Percentiles rank a stretch among this genome's conserved stretches.
phyloP scores from a whole-genome alignment of 2,329 filamentous ascomycete genomes.

The Ceratocystiopsis brevicomis region DNA sequence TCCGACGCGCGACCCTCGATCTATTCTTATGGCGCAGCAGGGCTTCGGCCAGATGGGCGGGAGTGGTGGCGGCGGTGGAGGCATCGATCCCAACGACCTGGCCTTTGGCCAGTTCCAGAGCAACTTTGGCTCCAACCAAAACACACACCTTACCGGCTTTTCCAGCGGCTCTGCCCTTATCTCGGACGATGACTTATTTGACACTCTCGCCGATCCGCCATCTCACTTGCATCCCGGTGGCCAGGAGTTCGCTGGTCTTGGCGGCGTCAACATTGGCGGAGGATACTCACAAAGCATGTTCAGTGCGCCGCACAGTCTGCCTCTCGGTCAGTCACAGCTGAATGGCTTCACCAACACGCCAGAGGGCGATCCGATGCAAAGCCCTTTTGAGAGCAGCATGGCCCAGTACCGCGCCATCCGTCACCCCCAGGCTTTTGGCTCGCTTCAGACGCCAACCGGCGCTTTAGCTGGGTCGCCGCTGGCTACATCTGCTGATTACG shows the following conservation, averaged over 20 bases:
- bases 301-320: slow-evolving; percentile 35
- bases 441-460: slow-evolving; percentile 30
- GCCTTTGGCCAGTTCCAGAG: slow-evolving; percentile 33
- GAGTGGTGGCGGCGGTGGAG: slow-evolving; percentile 36
- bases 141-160: slow-evolving; percentile 50
- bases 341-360: slow-evolving; percentile 80
- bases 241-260: slow-evolving; percentile 37
- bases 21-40: slow-evolving; percentile 31
- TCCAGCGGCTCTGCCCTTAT: slow-evolving; percentile 62
- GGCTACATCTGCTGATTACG: slow-evolving; percentile 24
- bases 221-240: slow-evolving; percentile 31
- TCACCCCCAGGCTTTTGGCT: slow-evolving; percentile 36
- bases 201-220: slow-evolving; percentile 41
- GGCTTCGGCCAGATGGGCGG: slow-evolving; percentile 36
- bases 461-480: slow-evolving; percentile 33
- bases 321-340: slow-evolving; percentile 49
- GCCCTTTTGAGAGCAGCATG: slow-evolving; percentile 67
- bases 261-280: slow-evolving; percentile 32
- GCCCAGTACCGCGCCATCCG: slow-evolving; percentile 55
- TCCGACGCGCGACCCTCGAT: no score
- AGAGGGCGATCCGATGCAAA: slow-evolving; percentile 80
- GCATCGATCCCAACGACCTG: slow-evolving; percentile 30
- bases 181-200: slow-evolving; percentile 73
- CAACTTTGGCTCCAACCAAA: slow-evolving; percentile 33
- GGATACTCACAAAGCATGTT: slow-evolving; percentile 35